Evolutionary conservation across 2,329 filamentous ascomycete species (phyloP).

Genomic region (Bertia moriformis): DNA sequence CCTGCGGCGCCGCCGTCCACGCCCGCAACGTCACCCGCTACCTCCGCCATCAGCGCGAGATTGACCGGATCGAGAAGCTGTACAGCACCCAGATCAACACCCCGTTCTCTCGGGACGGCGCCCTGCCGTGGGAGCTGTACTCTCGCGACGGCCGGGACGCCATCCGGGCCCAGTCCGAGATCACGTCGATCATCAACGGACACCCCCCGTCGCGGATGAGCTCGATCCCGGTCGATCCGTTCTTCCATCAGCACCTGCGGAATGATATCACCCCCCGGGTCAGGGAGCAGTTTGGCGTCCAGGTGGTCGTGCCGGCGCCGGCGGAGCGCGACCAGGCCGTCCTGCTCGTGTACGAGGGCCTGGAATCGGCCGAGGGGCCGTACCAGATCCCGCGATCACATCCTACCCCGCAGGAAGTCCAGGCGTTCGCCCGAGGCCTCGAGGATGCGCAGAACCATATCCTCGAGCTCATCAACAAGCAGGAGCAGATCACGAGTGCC

Average conservation of each 20-base stretch:
- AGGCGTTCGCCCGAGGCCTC: constrained; percentile 37
- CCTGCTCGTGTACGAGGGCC: constrained; percentile 62
- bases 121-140: constrained; percentile 75
- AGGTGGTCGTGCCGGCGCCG: constrained; percentile 55
- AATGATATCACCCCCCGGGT: constrained; percentile 49
- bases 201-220: constrained; percentile 62
- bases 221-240: constrained; percentile 56
- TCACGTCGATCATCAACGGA: constrained; percentile 57
- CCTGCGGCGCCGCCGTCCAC: constrained; percentile 60
- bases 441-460: constrained; percentile 41
- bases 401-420: constrained; percentile 31
- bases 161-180: constrained; percentile 60
- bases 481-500: constrained; percentile 34
- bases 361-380: constrained; percentile 25
- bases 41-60: constrained; percentile 65
- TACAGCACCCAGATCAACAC: constrained; percentile 82
- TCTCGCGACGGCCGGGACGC: constrained; percentile 73
- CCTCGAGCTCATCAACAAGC: constrained; percentile 38
- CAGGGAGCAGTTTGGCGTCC: constrained; percentile 56
- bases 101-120: constrained; percentile 53
- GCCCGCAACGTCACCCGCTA: constrained; percentile 80
- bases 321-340: constrained; percentile 44
- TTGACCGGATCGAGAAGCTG: constrained; percentile 65
- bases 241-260: constrained; percentile 63
- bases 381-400: constrained; percentile 40